Conservation (phyloP, 352 stramenopile species). For the Globisporangium acanthophoron region DNA sequence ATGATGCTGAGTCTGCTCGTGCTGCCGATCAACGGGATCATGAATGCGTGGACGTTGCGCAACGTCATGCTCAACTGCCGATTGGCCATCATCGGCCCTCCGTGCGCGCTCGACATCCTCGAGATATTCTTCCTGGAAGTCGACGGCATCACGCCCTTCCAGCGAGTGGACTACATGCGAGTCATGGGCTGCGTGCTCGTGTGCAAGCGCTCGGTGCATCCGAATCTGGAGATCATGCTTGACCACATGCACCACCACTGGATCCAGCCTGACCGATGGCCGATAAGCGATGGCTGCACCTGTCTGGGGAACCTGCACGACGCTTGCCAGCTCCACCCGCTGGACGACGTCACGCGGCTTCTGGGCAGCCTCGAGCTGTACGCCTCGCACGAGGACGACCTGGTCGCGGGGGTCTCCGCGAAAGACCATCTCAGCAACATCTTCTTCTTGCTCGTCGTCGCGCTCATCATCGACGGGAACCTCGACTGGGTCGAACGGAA, state of each 20-base stretch:
- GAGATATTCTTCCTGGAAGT: constrained; percentile 29
- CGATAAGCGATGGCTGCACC: constrained; percentile 18
- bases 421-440: constrained; percentile 33
- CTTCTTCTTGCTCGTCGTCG: constrained; percentile 37
- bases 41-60: constrained; percentile 43
- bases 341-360: constrained; percentile 32
- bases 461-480: constrained; percentile 36
- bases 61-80: constrained; percentile 41
- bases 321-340: constrained; percentile 20
- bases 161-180: constrained; percentile 49
- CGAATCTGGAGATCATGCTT: constrained; percentile 57
- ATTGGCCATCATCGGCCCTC: constrained; percentile 42
- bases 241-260: constrained; percentile 35
- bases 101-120: constrained; percentile 26
- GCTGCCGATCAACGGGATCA: constrained; percentile 37
- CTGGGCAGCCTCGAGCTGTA: constrained; percentile 20
- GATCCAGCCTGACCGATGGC: constrained; percentile 31
- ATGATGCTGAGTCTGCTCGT: constrained; percentile 33
- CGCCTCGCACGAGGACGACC: constrained; percentile 1
- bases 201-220: constrained; percentile 42
- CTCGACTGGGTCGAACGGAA: constrained; percentile 39
- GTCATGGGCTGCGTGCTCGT: constrained; percentile 36
- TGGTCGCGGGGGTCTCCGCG: constrained; percentile 1
- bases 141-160: constrained; percentile 20
- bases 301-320: constrained; percentile 17